These are phyloP conservation scores for Rhizophagus clarus DNA, from an alignment of 192 early-diverging fungal species.

Conservation along the genomic window DNA sequence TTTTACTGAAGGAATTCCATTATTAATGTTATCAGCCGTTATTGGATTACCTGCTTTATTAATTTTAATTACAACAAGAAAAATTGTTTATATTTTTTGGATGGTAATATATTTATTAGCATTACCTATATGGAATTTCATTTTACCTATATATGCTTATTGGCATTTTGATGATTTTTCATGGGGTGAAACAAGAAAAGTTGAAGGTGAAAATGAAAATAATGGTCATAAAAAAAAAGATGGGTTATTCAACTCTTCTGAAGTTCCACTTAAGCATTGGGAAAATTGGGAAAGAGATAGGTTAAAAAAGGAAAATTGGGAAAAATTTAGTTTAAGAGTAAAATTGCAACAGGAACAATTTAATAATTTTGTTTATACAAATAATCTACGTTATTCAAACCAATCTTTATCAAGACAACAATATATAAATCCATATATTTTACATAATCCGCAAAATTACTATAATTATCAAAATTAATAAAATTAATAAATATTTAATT, in stretches of 20 bases:
- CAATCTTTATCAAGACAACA: no score
- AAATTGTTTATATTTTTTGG: constrained; percentile 85
- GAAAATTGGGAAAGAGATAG: constrained; percentile 67
- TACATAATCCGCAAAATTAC: no score
- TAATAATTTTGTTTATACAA: no score
- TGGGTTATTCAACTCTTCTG: constrained; percentile 76
- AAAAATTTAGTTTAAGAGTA: no score
- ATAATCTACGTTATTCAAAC: no score
- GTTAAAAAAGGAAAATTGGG: neutral
- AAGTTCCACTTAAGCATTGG: constrained; percentile 48
- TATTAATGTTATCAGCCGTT: constrained; percentile 75
- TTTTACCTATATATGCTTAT: constrained; percentile 90
- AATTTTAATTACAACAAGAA: constrained; percentile 84
- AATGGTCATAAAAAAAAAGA: constrained; percentile 73
- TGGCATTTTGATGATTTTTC: constrained; percentile 95
- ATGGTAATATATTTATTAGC: constrained; percentile 82
- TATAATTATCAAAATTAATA: no score
- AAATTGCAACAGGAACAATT: no score
- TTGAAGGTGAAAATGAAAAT: constrained; percentile 59
- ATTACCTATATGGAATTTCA: constrained; percentile 93
- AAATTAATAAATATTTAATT: no score
- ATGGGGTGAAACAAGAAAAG: constrained; percentile 34
- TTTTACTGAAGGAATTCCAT: constrained; percentile 59
- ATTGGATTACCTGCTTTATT: constrained; percentile 85
- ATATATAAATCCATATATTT: no score